A percentile compares a stretch with the other conserved stretches of the same genome.
Conservation (phyloP, 2,329 filamentous ascomycete species). For the Gaeumannomyces sp. region DNA sequence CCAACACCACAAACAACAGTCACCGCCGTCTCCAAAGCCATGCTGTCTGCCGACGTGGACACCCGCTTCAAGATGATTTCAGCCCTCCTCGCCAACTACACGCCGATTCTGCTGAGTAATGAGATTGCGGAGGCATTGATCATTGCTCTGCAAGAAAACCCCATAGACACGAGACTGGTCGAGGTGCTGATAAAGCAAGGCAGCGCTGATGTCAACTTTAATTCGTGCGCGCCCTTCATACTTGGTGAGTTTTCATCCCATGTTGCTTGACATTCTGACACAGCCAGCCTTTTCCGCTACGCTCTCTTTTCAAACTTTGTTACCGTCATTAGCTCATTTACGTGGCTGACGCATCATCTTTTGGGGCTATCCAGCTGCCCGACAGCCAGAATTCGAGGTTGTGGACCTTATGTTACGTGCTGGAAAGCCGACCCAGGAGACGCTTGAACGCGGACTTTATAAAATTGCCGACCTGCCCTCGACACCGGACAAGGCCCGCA, state of each 20-base stretch:
- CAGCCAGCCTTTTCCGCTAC: not conserved
- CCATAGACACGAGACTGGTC: constrained; percentile 44
- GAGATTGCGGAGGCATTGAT: constrained; percentile 38
- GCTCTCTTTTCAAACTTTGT: no score
- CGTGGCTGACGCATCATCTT: not conserved
- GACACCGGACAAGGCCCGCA: constrained; percentile 39
- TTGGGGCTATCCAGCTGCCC: constrained; percentile 23
- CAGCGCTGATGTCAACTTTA: constrained; percentile 45
- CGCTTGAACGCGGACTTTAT: constrained; percentile 36
- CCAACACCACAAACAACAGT: constrained; percentile 41
- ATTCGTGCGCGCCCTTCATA: constrained; percentile 37
- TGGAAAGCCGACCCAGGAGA: constrained; percentile 37
- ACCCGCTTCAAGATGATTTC: constrained; percentile 40
- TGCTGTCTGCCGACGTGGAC: constrained; percentile 36
- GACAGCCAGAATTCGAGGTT: constrained; percentile 40
- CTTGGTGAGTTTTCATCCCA: constrained; percentile 22
- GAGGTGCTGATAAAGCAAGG: constrained; percentile 43
- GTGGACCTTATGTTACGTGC: constrained; percentile 40
- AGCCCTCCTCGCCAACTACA: constrained; percentile 37
- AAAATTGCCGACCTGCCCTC: constrained; percentile 37
- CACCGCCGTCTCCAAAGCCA: constrained; percentile 40
- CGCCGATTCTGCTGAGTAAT: constrained; percentile 29
- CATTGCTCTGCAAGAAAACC: constrained; percentile 34
- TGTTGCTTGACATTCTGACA: not conserved
- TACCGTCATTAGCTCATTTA: not conserved